Evolutionary conservation across 208 protist genomes (phyloP).

Genomic region (Acanthamoeba divionensis): DNA sequence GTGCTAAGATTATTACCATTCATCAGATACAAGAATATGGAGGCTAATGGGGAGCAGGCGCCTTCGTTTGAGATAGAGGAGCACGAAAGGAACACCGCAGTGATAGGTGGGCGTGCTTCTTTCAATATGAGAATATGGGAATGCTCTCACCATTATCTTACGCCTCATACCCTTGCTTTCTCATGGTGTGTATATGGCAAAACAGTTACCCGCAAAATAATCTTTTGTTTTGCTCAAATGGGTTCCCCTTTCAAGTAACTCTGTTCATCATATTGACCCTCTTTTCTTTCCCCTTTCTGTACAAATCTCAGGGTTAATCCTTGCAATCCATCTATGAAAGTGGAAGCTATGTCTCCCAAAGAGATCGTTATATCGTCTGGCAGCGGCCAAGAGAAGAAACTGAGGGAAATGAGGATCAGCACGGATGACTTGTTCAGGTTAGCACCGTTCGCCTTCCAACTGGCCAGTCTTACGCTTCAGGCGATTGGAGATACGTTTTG

Average conservation of each 20-base stretch:
- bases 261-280: too few species aligned
- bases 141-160: not conserved
- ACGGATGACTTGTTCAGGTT: not conserved
- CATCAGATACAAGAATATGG: constrained; percentile 17
- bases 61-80: not conserved
- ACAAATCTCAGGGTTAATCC: too few species aligned
- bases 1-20: too few species aligned
- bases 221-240: too few species aligned
- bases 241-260: too few species aligned
- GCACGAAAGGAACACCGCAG: not conserved
- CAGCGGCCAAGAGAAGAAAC: not conserved
- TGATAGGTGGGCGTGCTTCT: not conserved
- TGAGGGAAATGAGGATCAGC: not conserved
- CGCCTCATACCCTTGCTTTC: not conserved
- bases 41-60: not conserved
- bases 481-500: too few species aligned
- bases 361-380: not conserved
- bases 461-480: too few species aligned
- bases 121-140: not conserved
- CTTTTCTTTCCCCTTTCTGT: too few species aligned
- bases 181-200: too few species aligned
- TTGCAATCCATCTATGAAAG: not conserved
- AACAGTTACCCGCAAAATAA: too few species aligned
- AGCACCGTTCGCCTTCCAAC: too few species aligned
- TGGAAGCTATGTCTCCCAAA: not conserved